These are phyloP conservation scores for Protomyces gravidus DNA, from an alignment of 1,139 yeast genomes.

Conservation along the genomic window DNA sequence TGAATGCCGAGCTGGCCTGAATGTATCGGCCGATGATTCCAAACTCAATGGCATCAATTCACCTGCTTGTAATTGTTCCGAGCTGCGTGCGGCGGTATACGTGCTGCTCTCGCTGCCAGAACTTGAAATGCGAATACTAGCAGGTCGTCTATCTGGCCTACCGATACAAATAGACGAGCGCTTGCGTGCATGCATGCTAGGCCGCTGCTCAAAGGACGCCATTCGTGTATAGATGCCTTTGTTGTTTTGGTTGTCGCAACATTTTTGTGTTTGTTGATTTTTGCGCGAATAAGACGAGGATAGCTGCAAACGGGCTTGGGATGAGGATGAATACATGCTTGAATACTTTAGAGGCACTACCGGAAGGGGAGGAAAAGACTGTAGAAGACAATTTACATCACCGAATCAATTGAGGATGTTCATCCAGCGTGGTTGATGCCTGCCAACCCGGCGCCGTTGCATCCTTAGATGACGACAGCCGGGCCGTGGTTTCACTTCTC, in stretches of 20 bases:
- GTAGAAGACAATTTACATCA: constrained; percentile 25
- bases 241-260: too few species aligned
- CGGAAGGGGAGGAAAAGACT: too few species aligned
- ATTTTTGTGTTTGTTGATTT: neutral
- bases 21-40: neutral
- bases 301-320: too few species aligned
- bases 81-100: neutral
- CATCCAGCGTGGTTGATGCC: constrained; percentile 29
- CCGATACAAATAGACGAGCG: neutral
- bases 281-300: neutral
- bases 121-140: neutral
- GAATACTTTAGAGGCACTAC: too few species aligned
- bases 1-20: neutral
- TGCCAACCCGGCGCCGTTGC: neutral
- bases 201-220: neutral
- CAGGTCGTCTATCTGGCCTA: neutral
- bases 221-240: neutral
- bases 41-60: neutral
- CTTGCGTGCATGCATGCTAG: neutral
- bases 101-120: neutral
- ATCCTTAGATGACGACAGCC: neutral
- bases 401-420: constrained; percentile 16
- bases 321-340: too few species aligned
- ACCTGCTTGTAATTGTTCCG: neutral
- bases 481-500: constrained; percentile 8